Evolutionary conservation across 352 stramenopile species (phyloP).

Genomic region (Phytophthora megakarya): DNA sequence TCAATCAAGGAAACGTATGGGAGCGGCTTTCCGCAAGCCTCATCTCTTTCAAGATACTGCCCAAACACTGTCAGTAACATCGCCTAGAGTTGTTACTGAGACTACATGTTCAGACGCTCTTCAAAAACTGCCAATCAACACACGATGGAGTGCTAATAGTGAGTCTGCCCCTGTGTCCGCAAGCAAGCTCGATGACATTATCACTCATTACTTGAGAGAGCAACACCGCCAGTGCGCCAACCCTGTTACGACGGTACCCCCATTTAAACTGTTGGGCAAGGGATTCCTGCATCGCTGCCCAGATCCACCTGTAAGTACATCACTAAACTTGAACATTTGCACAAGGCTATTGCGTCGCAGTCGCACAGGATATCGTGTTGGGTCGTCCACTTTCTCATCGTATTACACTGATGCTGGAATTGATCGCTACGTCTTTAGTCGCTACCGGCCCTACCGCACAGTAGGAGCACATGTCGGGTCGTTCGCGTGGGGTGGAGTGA

Average conservation of each 20-base stretch:
- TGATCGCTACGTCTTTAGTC: constrained; percentile 80
- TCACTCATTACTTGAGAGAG: constrained; percentile 86
- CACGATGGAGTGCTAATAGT: constrained; percentile 34
- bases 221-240: constrained; percentile 90
- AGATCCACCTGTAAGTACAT: constrained; percentile 50
- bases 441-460: constrained; percentile 71
- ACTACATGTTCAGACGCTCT: constrained; percentile 26
- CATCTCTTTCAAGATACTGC: constrained; percentile 43
- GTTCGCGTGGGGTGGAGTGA: constrained; percentile 64
- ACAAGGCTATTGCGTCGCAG: constrained; percentile 57
- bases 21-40: constrained; percentile 25
- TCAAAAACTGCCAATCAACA: constrained; percentile 44
- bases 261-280: constrained; percentile 77
- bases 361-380: constrained; percentile 53
- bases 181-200: constrained; percentile 82
- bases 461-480: constrained; percentile 54
- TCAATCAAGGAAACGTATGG: constrained; percentile 44
- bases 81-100: constrained; percentile 22
- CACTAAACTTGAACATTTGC: constrained; percentile 70
- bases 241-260: constrained; percentile 84
- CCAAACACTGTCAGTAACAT: constrained; percentile 22
- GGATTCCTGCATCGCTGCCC: constrained; percentile 73
- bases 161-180: constrained; percentile 10
- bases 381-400: constrained; percentile 47
- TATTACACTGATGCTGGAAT: constrained; percentile 70